Conservation (phyloP, 1,284 basidiomycete genomes). For the Ganoderma lingzhi region DNA sequence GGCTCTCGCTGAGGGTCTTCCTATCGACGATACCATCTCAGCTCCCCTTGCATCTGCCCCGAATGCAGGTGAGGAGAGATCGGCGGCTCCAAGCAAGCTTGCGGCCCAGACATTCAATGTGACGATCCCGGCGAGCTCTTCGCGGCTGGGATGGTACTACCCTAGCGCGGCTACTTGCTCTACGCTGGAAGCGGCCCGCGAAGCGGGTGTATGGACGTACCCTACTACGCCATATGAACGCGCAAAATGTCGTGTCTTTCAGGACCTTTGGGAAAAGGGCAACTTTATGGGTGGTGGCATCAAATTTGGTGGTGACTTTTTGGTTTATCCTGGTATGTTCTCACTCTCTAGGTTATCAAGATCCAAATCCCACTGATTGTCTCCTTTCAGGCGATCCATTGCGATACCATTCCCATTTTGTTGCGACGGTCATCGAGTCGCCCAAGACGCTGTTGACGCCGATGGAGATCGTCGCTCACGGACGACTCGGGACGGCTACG, state of each 20-base stretch:
- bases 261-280: slow-evolving; percentile 81
- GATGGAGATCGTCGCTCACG: slow-evolving; percentile 95
- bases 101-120: slow-evolving; percentile 57
- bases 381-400: slow-evolving; percentile 83
- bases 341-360: not conserved
- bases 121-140: slow-evolving; percentile 68
- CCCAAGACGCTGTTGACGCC: slow-evolving; percentile 71
- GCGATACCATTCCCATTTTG: slow-evolving; percentile 97
- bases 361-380: not conserved
- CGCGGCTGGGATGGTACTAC: slow-evolving; percentile 68
- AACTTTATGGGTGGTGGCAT: slow-evolving; percentile 89
- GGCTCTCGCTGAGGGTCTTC: slow-evolving; percentile 38
- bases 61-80: slow-evolving; percentile 32
- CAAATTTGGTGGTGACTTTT: slow-evolving; percentile 95
- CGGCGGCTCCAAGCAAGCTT: slow-evolving; percentile 33
- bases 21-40: slow-evolving; percentile 16
- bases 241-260: slow-evolving; percentile 83
- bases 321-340: slow-evolving; percentile 91
- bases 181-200: slow-evolving; percentile 67
- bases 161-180: slow-evolving; percentile 52
- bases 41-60: slow-evolving; percentile 22
- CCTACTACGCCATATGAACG: slow-evolving; percentile 71
- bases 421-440: slow-evolving; percentile 81
- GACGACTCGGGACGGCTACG: slow-evolving; percentile 94
- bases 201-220: slow-evolving; percentile 81